Evolutionary conservation across 768 basidiomycete species (phyloP).

Genomic region (Xanthoconium stramineum): DNA sequence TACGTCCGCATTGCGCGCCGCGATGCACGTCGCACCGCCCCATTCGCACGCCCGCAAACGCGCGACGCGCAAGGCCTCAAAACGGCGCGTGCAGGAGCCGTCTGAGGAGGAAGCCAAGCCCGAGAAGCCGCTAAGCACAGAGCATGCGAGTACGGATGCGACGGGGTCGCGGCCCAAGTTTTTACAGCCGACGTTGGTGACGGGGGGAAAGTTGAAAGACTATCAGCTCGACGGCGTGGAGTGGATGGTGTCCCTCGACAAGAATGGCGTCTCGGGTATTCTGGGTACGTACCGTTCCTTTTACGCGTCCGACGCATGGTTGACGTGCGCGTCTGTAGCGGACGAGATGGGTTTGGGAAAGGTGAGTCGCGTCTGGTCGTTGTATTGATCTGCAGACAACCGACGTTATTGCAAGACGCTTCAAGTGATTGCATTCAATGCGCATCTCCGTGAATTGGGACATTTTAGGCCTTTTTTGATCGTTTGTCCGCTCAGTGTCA

Average conservation of each 20-base stretch:
- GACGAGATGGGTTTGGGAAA: constrained; percentile 96
- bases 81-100: constrained; percentile 8
- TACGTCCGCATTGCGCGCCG: constrained; percentile 28
- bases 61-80: constrained; percentile 3
- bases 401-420: constrained; percentile 58
- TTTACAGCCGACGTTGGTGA: constrained; percentile 74
- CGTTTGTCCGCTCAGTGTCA: constrained; percentile 89
- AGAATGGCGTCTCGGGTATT: constrained; percentile 82
- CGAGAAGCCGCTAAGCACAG: constrained; percentile 13
- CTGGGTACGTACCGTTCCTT: constrained; percentile 46
- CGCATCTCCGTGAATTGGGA: constrained; percentile 75
- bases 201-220: constrained; percentile 80
- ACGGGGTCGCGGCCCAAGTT: constrained; percentile 38
- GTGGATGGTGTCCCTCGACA: constrained; percentile 89
- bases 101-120: neutral
- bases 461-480: constrained; percentile 77
- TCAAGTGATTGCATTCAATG: constrained; percentile 92
- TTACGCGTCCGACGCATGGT: constrained; percentile 10
- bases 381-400: neutral
- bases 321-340: constrained; percentile 41
- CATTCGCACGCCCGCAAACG: constrained; percentile 11
- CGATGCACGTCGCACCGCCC: constrained; percentile 20
- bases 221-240: constrained; percentile 94
- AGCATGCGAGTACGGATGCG: neutral
- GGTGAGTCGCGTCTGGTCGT: constrained; percentile 35